Percentiles rank a stretch among this genome's conserved stretches.
Evolutionary conservation across 148 eudicot genomes (phyloP).

Genomic region (Pouteria glomerata): DNA sequence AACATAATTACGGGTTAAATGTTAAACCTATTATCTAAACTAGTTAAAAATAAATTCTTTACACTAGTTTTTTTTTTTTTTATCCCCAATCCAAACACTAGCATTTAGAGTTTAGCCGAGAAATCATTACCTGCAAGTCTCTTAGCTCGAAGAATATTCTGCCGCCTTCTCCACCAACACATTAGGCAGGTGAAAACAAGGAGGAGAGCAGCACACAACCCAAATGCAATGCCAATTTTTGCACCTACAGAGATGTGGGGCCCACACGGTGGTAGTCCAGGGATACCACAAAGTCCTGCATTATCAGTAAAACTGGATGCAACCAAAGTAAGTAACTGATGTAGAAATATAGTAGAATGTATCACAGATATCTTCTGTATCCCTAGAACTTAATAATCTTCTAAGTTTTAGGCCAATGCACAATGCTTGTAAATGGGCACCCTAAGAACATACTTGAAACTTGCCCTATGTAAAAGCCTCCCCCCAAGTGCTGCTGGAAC

Average conservation of each 20-base stretch:
- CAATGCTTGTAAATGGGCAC: background rate
- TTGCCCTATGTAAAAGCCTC: constrained; percentile 77
- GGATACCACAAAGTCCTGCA: constrained; percentile 81
- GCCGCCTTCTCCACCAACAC: constrained; percentile 82
- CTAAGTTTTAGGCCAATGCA: background rate
- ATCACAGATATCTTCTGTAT: background rate
- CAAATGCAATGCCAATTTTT: constrained; percentile 63
- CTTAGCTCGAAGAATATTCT: constrained; percentile 82
- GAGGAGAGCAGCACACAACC: constrained; percentile 35
- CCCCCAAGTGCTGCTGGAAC: constrained; percentile 77
- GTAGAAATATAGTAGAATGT: background rate
- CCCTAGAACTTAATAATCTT: background rate
- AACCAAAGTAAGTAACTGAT: constrained; percentile 13
- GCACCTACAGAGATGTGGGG: constrained; percentile 74
- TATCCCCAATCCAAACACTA: no score
- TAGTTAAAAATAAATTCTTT: no score
- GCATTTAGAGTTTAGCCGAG: no score
- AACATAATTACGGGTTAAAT: no score
- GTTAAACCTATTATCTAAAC: no score
- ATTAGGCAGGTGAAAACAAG: constrained; percentile 38
- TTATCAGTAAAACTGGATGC: constrained; percentile 76
- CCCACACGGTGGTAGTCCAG: constrained; percentile 78
- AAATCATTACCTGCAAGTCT: constrained; percentile 58
- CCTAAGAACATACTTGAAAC: constrained; percentile 66
- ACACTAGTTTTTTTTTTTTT: no score